Percentiles rank a stretch among this genome's conserved stretches.
Evolutionary conservation across 257 asterid genomes (phyloP).

Genomic region (Anisodus acutangulus): DNA sequence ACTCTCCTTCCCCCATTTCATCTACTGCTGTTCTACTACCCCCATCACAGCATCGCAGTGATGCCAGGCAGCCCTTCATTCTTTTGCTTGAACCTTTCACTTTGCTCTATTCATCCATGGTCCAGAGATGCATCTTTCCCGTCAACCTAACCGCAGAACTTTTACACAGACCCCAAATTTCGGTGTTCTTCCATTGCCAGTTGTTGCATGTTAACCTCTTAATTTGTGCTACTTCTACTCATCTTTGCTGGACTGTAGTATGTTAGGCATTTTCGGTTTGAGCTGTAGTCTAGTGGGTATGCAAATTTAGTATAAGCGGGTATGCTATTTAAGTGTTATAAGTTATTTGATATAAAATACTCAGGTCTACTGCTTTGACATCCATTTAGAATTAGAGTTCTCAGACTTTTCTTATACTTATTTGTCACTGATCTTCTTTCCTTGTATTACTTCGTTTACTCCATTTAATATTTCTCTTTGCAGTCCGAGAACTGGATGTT

Average conservation of each 20-base stretch:
- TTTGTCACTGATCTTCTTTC: background rate
- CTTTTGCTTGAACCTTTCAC: background rate
- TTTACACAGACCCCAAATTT: background rate
- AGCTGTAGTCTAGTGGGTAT: background rate
- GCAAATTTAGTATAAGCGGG: constrained; percentile 1
- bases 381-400: background rate
- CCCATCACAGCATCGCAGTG: background rate
- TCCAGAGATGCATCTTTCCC: background rate
- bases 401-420: background rate
- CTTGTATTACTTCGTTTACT: constrained; percentile 14
- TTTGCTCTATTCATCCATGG: constrained; percentile 13
- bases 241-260: background rate
- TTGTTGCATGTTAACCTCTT: background rate
- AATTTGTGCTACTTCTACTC: background rate
- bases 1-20: constrained; percentile 20
- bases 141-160: background rate
- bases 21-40: constrained; percentile 11
- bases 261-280: background rate
- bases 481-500: constrained; percentile 88
- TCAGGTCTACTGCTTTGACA: background rate
- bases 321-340: constrained; percentile 19
- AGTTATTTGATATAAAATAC: constrained; percentile 12
- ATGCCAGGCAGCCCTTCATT: background rate
- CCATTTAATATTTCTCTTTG: constrained; percentile 30
- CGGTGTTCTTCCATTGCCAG: constrained; percentile 10